Percentiles rank a stretch among this genome's conserved stretches.
Evolutionary conservation across 345 rosid genomes (phyloP).

Genomic region (Lagerstroemia speciosa): DNA sequence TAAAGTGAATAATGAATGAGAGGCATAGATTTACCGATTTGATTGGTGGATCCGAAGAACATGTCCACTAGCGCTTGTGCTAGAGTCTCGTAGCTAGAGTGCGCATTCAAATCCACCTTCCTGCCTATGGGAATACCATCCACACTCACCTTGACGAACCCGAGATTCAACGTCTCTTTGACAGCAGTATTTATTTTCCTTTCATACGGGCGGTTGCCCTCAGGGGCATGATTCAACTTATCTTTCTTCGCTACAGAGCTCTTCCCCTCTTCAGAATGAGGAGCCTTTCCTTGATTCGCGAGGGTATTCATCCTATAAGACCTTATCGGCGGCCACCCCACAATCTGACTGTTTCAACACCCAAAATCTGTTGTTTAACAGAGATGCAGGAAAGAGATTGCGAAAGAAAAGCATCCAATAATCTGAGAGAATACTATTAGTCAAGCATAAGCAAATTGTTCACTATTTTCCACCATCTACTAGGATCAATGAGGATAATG

Average conservation of each 20-base stretch:
- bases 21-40: slow-evolving; percentile 26
- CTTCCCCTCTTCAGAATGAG: slow-evolving; percentile 32
- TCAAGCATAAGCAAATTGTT: not conserved
- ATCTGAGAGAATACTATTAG: not conserved
- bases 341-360: slow-evolving; percentile 48
- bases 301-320: slow-evolving; percentile 68
- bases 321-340: slow-evolving; percentile 98
- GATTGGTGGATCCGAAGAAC: slow-evolving; percentile 45
- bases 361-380: not conserved
- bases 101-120: slow-evolving; percentile 76
- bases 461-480: too few species aligned
- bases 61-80: slow-evolving; percentile 64
- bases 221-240: not conserved
- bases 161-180: slow-evolving; percentile 45
- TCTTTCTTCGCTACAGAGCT: slow-evolving; percentile 2
- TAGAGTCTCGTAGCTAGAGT: slow-evolving; percentile 56
- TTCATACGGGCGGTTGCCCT: slow-evolving; percentile 9
- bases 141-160: slow-evolving; percentile 82
- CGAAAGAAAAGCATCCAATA: not conserved
- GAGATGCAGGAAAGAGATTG: not conserved
- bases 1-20: not conserved
- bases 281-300: slow-evolving; percentile 54
- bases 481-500: not conserved
- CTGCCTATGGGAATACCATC: slow-evolving; percentile 89
- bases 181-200: slow-evolving; percentile 12